phyloP scores from a whole-genome alignment of 306 rosid species.

The Senna tora region DNA sequence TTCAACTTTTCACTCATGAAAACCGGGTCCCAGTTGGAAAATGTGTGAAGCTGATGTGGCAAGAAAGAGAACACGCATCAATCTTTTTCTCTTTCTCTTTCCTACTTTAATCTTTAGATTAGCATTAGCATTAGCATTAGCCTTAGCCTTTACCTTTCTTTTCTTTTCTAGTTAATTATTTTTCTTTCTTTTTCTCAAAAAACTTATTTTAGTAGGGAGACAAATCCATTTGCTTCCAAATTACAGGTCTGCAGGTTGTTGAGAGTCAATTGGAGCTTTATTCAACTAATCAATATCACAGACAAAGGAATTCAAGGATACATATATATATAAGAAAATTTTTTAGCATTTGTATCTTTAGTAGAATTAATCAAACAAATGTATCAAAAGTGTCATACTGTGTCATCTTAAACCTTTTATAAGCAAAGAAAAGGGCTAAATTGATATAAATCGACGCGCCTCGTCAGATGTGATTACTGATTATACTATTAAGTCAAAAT shows the following conservation, averaged over 20 bases:
- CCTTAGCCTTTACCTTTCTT: conserved; percentile 12
- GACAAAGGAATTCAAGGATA: not conserved
- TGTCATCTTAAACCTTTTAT: not conserved
- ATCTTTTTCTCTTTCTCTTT: conserved; percentile 13
- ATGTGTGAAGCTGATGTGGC: conserved; percentile 41
- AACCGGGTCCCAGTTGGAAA: conserved; percentile 4
- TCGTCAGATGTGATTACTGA: too few relatives aligned
- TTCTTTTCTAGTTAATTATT: not conserved
- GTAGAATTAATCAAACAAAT: too few relatives aligned
- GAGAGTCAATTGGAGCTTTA: conserved; percentile 12
- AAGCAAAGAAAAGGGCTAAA: too few relatives aligned
- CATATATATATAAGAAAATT: not conserved
- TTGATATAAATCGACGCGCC: too few relatives aligned
- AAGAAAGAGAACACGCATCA: not conserved
- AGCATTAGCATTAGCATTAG: too few relatives aligned
- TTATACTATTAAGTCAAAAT: too few relatives aligned
- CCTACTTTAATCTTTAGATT: conserved; percentile 6
- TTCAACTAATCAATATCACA: not conserved
- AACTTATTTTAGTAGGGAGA: too few relatives aligned
- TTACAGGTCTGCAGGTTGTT: not conserved
- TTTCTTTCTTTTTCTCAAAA: not conserved
- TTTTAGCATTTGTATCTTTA: not conserved
- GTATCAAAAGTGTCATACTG: not conserved
- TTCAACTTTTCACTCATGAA: conserved; percentile 18
- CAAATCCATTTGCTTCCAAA: conserved; percentile 22